Conservation (phyloP, 768 basidiomycete species). For the Boletus bicolor region DNA sequence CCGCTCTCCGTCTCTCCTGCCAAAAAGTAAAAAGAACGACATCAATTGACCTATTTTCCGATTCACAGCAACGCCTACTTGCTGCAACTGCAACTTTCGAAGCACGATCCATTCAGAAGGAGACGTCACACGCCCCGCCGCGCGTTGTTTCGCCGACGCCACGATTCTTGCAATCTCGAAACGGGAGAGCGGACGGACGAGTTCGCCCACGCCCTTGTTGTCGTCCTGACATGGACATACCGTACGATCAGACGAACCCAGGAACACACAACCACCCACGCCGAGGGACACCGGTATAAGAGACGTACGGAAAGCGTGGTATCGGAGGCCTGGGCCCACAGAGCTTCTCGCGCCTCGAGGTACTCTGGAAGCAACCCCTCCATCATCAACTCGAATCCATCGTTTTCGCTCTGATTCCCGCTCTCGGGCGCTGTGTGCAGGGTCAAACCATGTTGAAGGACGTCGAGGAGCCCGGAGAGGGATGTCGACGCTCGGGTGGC, state of each 20-base stretch:
- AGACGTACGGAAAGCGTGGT: slow-evolving; percentile 16
- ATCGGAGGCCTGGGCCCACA: slow-evolving; percentile 19
- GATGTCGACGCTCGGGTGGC: slow-evolving; percentile 18
- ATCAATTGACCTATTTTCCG: not conserved
- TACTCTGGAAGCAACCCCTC: slow-evolving; percentile 34
- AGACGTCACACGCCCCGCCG: slow-evolving; percentile 16
- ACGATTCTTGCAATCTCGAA: slow-evolving; percentile 40
- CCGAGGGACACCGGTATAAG: not conserved
- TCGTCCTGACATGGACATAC: slow-evolving; percentile 8
- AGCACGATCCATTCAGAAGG: slow-evolving; percentile 34
- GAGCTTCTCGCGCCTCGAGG: slow-evolving; percentile 28
- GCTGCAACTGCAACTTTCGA: slow-evolving; percentile 47
- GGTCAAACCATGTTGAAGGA: slow-evolving; percentile 14
- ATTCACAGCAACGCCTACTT: slow-evolving; percentile 14
- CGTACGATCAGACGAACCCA: not conserved
- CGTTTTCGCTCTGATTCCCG: not conserved
- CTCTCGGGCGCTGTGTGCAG: not conserved
- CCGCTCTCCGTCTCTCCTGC: slow-evolving; percentile 22
- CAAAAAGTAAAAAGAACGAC: no score
- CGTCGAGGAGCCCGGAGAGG: slow-evolving; percentile 16
- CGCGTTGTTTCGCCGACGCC: slow-evolving; percentile 15
- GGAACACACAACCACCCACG: not conserved
- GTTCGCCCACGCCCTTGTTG: slow-evolving; percentile 12
- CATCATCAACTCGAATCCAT: slow-evolving; percentile 36
- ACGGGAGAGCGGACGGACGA: slow-evolving; percentile 40